Conservation (phyloP, 2,329 filamentous ascomycete genomes). For the Aspergillus cejpii region DNA sequence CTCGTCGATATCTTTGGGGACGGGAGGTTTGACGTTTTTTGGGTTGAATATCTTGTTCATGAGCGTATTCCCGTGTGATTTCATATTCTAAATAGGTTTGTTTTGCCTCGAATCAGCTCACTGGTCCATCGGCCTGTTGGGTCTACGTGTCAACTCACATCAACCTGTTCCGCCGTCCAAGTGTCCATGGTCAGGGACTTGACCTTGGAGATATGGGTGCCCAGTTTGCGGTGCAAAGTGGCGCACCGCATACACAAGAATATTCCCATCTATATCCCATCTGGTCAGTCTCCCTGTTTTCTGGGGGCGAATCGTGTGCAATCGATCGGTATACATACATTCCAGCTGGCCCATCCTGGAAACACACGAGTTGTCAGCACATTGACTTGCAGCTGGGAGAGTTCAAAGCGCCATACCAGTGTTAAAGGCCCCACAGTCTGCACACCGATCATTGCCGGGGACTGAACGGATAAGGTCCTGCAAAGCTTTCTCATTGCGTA, state of each 20-base stretch:
- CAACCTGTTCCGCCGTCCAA: conserved; percentile 92
- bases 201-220: conserved; percentile 96
- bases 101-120: conserved; percentile 65
- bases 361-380: conserved; percentile 8
- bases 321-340: conserved; percentile 52
- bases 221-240: conserved; percentile 87
- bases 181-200: conserved; percentile 98
- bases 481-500: conserved; percentile 86
- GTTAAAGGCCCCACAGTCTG: conserved; percentile 85
- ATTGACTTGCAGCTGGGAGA: background rate
- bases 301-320: conserved; percentile 1
- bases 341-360: conserved; percentile 92
- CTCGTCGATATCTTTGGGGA: conserved; percentile 87
- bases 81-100: conserved; percentile 68
- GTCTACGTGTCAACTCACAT: conserved; percentile 53
- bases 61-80: conserved; percentile 73
- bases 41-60: conserved; percentile 91
- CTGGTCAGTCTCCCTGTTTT: conserved; percentile 10
- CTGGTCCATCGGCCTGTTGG: conserved; percentile 30
- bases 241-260: conserved; percentile 98
- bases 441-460: conserved; percentile 86
- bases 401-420: conserved; percentile 59
- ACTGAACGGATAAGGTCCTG: conserved; percentile 81
- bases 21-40: conserved; percentile 69
- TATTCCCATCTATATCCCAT: conserved; percentile 64